Evolutionary conservation across 2,329 filamentous ascomycete species (phyloP).

Genomic region (Colletotrichum lupini): DNA sequence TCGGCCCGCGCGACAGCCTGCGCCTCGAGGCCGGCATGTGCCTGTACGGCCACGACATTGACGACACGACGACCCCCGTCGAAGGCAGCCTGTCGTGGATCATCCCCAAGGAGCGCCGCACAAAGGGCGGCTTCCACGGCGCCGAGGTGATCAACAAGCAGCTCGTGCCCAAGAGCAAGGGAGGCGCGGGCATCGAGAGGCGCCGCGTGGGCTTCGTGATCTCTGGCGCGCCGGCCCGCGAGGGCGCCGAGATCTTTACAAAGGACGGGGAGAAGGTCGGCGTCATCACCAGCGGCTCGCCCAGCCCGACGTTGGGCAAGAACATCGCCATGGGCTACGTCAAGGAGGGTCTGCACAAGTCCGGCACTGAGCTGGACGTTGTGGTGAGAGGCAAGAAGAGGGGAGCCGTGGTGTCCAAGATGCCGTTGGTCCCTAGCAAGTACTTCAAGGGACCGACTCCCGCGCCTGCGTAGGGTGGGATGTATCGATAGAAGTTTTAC

Average conservation of each 20-base stretch:
- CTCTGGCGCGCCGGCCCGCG: conserved; percentile 87
- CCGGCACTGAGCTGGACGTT: conserved; percentile 83
- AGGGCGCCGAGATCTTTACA: conserved; percentile 83
- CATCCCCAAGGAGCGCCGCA: conserved; percentile 80
- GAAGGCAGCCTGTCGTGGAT: conserved; percentile 78
- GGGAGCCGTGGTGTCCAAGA: conserved; percentile 81
- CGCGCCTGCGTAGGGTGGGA: conserved; percentile 28
- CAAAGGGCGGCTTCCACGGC: conserved; percentile 83
- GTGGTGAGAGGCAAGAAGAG: conserved; percentile 81
- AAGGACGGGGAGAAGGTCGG: conserved; percentile 76
- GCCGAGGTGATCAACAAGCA: conserved; percentile 81
- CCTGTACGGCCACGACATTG: conserved; percentile 97
- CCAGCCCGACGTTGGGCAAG: conserved; percentile 84
- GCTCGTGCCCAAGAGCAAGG: conserved; percentile 78
- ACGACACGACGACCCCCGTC: conserved; percentile 75
- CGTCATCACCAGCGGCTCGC: conserved; percentile 87
- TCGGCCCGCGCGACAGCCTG: conserved; percentile 91
- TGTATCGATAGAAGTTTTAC: conserved; percentile 27
- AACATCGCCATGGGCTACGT: conserved; percentile 98
- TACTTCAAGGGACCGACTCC: conserved; percentile 69
- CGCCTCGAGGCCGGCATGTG: conserved; percentile 98
- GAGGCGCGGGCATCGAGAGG: conserved; percentile 74
- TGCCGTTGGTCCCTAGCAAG: conserved; percentile 87
- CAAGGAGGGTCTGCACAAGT: conserved; percentile 83
- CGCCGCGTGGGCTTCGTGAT: conserved; percentile 85